Evolutionary conservation across 768 basidiomycete genomes (phyloP).

Genomic region (Lentinula raphanica): DNA sequence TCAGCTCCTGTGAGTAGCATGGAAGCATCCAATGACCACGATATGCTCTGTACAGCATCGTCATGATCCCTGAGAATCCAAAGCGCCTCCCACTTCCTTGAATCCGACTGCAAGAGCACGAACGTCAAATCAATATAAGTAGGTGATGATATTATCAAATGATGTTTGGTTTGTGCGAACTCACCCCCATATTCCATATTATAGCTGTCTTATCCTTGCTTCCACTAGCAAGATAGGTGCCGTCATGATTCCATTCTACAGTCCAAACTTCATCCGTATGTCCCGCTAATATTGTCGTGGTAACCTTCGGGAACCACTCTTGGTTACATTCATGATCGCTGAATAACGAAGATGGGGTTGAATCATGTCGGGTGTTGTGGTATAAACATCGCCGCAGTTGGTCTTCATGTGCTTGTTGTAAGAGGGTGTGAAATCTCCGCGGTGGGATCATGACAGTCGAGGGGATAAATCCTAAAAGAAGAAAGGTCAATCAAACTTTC

Average conservation of each 20-base stretch:
- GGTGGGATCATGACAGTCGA: conserved; percentile 91
- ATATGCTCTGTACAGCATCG: conserved; percentile 72
- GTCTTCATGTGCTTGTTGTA: conserved; percentile 78
- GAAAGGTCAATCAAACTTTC: conserved; percentile 4
- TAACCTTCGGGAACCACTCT: conserved; percentile 77
- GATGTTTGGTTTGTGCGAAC: conserved; percentile 23
- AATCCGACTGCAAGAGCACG: conserved; percentile 34
- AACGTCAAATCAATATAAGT: conserved; percentile 10
- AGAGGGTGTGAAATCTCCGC: conserved; percentile 76
- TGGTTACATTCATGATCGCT: conserved; percentile 81
- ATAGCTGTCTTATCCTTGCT: conserved; percentile 85
- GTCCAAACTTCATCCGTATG: conserved; percentile 96
- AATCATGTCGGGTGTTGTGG: conserved; percentile 66
- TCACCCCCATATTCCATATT: conserved; percentile 82
- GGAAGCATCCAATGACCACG: conserved; percentile 90
- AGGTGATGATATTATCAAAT: too few species aligned
- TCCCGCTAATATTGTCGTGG: conserved; percentile 78
- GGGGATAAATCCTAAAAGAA: conserved; percentile 71
- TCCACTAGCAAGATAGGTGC: conserved; percentile 76
- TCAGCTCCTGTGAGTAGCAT: conserved; percentile 83
- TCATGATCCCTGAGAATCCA: conserved; percentile 69
- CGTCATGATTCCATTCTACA: conserved; percentile 91
- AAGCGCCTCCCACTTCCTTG: conserved; percentile 54
- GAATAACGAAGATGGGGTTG: conserved; percentile 72
- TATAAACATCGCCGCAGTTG: conserved; percentile 83